A percentile compares a stretch with the other conserved stretches of the same genome.
Conservation (phyloP, 2,329 filamentous ascomycete genomes). For the Fusarium sp. region DNA sequence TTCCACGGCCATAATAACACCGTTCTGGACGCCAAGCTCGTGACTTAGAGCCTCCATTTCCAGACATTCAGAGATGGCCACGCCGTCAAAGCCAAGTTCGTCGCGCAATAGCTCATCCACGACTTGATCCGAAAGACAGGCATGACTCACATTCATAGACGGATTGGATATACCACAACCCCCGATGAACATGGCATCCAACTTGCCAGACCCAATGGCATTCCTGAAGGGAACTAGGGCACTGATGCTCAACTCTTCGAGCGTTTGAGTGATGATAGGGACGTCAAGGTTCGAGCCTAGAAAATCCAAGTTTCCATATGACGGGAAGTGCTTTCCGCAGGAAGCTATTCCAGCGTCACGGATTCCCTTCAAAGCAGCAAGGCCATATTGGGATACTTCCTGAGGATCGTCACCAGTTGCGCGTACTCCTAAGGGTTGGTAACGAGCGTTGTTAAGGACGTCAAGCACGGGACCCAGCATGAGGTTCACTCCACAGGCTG, state of each 20-base stretch:
- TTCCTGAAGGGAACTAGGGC: conserved; percentile 93
- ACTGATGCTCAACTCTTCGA: conserved; percentile 93
- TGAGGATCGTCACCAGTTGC: conserved; percentile 94
- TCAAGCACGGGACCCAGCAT: conserved; percentile 95
- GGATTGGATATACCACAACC: conserved; percentile 93
- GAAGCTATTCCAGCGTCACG: conserved; percentile 91
- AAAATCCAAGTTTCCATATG: conserved; percentile 95
- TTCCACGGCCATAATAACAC: conserved; percentile 97
- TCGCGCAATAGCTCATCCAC: conserved; percentile 91
- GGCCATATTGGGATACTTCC: conserved; percentile 93
- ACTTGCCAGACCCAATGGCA: conserved; percentile 83
- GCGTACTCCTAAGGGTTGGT: conserved; percentile 90
- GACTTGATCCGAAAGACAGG: conserved; percentile 92
- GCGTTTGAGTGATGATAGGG: conserved; percentile 93
- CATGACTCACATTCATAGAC: conserved; percentile 95
- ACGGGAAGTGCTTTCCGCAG: conserved; percentile 96
- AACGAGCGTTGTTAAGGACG: conserved; percentile 92
- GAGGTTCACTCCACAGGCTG: conserved; percentile 94
- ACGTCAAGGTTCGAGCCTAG: conserved; percentile 92
- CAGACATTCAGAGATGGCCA: conserved; percentile 94
- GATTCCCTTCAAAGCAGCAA: conserved; percentile 92
- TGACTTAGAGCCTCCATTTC: conserved; percentile 98
- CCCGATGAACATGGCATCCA: conserved; percentile 97
- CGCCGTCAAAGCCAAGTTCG: conserved; percentile 90
- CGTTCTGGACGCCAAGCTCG: conserved; percentile 96